Evolutionary conservation across 306 rosid species (phyloP), one percentile per base, ranked within the genome.

Genomic region (Aeschynomene evenia): DNA sequence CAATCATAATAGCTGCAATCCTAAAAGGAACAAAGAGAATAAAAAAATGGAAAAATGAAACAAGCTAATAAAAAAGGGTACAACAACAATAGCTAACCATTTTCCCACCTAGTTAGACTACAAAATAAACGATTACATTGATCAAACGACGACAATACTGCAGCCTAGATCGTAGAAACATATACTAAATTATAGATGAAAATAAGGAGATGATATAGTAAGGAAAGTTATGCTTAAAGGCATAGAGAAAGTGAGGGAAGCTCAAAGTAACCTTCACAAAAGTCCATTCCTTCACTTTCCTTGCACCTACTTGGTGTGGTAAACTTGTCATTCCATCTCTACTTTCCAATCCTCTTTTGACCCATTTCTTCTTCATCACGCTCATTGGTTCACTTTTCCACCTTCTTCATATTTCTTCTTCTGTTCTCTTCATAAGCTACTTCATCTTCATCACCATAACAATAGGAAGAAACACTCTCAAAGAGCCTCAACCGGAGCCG

Each of bases 401-500:
- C 13, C 66, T 7, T 36, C 66, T 20, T 5, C 68, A 33, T 58
- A 71, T 9, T 5, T 56, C 59, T 29, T 20, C 67, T 63, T 50
- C 53, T 37, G 66, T 39, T 5, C 68, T 19, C 79, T 9, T 20
- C 43, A 19, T 5, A 19, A 49, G 19, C 65, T 0, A 22, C 31
- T 3, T 79, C 70, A 12, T 6, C 58, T 15, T 8, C 51, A 18
- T 21, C 61, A 23, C 2, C 42, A 72, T 16, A 0, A 24, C n/a
- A 31, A 49, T 14, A 13, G 1, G 13, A 22, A 4, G 24, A 8
- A 26, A 26, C 23, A 15, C 48, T 60, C 68, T 66, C 42, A 40
- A 77, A 6, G 58, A 87, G 20, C 2, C 73, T 81, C 68, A 90
- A 89, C 76, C 42, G 66, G 3, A 90, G 96, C 85, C 96, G 72